Percentiles rank a stretch among this genome's conserved stretches.
phyloP scores from a whole-genome alignment of 805 yeast species.

The Lipomyces spencermartinsiae region DNA sequence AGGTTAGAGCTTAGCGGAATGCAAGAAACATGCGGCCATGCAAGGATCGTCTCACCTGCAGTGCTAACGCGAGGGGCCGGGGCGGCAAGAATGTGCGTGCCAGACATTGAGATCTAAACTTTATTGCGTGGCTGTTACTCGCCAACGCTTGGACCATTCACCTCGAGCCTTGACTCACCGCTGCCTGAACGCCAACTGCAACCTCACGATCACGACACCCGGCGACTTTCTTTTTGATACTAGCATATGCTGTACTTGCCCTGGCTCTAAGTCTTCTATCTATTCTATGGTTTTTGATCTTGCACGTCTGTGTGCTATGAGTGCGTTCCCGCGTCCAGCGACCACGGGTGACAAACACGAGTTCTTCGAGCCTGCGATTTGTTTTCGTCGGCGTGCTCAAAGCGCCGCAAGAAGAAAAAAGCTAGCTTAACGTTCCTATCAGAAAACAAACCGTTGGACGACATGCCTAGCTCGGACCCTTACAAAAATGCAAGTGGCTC shows the following conservation, averaged over 20 bases:
- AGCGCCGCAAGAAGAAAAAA: no score
- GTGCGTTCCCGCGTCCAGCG: no score
- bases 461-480: not conserved
- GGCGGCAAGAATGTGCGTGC: not conserved
- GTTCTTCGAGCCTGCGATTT: no score
- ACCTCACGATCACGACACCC: not conserved
- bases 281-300: no score
- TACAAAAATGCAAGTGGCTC: not conserved
- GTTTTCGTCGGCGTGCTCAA: no score
- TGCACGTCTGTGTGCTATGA: no score
- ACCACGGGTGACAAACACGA: no score
- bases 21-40: no score
- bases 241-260: no score
- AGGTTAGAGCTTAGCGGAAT: not conserved
- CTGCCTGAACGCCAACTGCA: not conserved
- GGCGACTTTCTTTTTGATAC: not conserved
- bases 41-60: not conserved
- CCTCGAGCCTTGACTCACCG: not conserved
- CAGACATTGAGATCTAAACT: not conserved
- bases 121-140: not conserved
- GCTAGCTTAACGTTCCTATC: no score
- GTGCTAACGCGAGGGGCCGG: slow-evolving; percentile 3
- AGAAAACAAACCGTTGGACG: no score
- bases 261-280: no score
- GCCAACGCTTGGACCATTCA: not conserved